A percentile compares a stretch with the other conserved stretches of the same genome.
Evolutionary conservation across 176 grass and related monocot species (phyloP).

Genomic region (Phoenix roebelenii): DNA sequence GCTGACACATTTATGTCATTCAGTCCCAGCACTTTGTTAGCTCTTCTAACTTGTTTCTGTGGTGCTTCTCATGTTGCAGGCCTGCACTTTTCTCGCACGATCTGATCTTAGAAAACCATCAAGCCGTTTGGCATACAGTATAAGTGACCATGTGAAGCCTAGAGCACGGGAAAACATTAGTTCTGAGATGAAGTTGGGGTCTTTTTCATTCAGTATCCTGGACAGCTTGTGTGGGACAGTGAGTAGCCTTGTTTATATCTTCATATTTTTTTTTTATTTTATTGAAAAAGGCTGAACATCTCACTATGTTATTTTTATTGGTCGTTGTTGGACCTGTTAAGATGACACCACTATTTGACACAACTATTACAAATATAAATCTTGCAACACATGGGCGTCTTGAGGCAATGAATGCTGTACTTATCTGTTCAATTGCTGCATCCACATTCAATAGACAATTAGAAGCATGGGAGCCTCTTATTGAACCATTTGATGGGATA

Average conservation of each 20-base stretch:
- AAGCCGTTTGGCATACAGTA: constrained; percentile 61
- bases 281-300: too few species aligned
- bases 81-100: constrained; percentile 78
- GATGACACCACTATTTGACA: constrained; percentile 86
- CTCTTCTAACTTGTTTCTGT: constrained; percentile 1
- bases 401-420: constrained; percentile 82
- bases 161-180: constrained; percentile 77
- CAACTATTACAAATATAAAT: constrained; percentile 79
- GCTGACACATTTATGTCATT: not conserved
- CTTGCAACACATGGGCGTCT: constrained; percentile 82
- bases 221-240: constrained; percentile 86
- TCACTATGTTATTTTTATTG: too few species aligned
- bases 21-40: not conserved
- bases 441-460: constrained; percentile 97
- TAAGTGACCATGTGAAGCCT: constrained; percentile 74
- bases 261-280: too few species aligned
- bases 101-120: constrained; percentile 91
- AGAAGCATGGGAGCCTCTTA: constrained; percentile 92
- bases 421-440: constrained; percentile 87
- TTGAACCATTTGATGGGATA: constrained; percentile 99
- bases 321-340: constrained; percentile 16
- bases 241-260: constrained; percentile 13
- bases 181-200: constrained; percentile 79
- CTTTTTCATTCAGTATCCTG: constrained; percentile 73
- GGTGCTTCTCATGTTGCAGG: constrained; percentile 36